Evolutionary conservation across 2,329 filamentous ascomycete genomes (phyloP).

Genomic region (Colletotrichum aenigma): DNA sequence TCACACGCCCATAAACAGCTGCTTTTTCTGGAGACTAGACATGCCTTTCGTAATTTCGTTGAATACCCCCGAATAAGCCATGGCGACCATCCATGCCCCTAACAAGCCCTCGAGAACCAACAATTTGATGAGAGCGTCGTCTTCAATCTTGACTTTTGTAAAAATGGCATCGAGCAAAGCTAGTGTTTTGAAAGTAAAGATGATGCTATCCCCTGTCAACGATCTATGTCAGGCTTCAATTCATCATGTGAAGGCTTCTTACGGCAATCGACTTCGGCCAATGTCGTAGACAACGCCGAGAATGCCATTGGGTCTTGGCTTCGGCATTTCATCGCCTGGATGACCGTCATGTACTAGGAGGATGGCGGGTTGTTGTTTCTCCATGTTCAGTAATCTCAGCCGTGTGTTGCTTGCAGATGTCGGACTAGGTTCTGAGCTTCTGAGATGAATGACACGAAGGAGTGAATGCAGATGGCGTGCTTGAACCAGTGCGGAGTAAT

Average conservation of each 20-base stretch:
- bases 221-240: neutral
- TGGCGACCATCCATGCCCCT: neutral
- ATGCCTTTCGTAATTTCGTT: neutral
- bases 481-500: neutral
- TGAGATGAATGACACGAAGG: neutral
- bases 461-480: neutral
- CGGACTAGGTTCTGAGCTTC: neutral
- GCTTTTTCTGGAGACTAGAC: neutral
- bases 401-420: neutral
- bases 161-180: neutral
- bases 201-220: neutral
- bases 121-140: neutral
- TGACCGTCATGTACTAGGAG: neutral
- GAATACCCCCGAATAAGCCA: neutral
- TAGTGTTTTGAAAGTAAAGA: neutral
- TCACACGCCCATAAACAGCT: neutral
- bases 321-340: neutral
- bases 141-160: neutral
- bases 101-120: neutral
- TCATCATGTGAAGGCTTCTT: neutral
- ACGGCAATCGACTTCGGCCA: neutral
- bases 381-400: neutral
- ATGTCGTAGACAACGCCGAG: neutral
- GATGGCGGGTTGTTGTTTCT: neutral
- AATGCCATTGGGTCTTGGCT: neutral